Evolutionary conservation across 345 rosid genomes (phyloP).

Genomic region (Gossypium longicalyx): DNA sequence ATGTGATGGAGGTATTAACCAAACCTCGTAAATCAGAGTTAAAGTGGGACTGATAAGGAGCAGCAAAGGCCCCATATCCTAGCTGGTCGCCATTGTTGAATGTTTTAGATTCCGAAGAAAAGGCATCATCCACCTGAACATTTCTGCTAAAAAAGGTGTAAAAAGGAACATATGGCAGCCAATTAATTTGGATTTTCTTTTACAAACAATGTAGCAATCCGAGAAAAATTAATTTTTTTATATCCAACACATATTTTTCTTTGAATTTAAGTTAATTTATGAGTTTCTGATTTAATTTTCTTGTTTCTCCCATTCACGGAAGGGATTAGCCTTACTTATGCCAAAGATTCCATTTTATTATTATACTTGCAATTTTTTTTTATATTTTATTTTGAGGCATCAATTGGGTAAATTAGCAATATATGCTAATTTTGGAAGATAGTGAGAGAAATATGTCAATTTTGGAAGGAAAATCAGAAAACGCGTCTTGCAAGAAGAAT

Average conservation of each 20-base stretch:
- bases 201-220: background rate
- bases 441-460: too few species aligned
- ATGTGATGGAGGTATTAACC: background rate
- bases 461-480: too few species aligned
- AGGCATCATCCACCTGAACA: constrained; percentile 17
- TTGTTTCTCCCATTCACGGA: background rate
- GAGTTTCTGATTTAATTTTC: too few species aligned
- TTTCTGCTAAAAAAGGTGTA: constrained; percentile 17
- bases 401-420: background rate
- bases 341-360: background rate
- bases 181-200: background rate
- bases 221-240: too few species aligned
- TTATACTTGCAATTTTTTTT: background rate
- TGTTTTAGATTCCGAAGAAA: constrained; percentile 26
- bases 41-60: constrained; percentile 27
- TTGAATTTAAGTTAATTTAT: too few species aligned
- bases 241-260: too few species aligned
- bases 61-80: constrained; percentile 19
- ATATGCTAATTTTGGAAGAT: too few species aligned
- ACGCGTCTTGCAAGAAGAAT: too few species aligned
- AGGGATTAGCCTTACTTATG: background rate
- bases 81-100: constrained; percentile 24
- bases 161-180: background rate
- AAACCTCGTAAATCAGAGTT: constrained; percentile 34
- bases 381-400: background rate